Evolutionary conservation across 371 early-diverging fungal genomes (phyloP), one percentile per base, ranked within the genome.

Genomic region (Rhizopus stolonifer): DNA sequence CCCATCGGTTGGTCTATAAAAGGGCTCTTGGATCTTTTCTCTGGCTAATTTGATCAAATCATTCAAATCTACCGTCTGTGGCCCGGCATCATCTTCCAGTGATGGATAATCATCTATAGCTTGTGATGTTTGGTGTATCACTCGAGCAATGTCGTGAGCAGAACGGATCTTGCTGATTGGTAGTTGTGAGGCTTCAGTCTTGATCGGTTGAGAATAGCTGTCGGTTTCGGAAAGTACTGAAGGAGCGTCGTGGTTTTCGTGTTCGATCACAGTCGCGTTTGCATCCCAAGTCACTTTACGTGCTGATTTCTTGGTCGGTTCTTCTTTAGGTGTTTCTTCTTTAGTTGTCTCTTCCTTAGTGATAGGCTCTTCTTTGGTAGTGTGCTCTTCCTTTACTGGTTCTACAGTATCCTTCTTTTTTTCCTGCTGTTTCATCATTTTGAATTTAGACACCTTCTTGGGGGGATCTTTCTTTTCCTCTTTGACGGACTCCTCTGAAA

Each of bases 231-330:
- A 52, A 1, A 54, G 57, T 2, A 50, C 59, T 0, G 65, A 56
- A 3, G 74, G 74, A 14, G 74, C 68, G n/a, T 54, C 48, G 8
- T 29, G 21, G 1, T 54, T 49, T 46, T 67, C 70, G 21, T 74
- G 74, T 49, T 74, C 74, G 23, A 57, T 63, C 8, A 74, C 74
- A 6, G 59, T 57, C 7, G 65, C 58, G 9, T 59, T 58, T 17
- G 54, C 29, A 18, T 61, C 69, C 65, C 65, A 74, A 10, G 64
- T 68, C 14, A 74, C 74, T 19, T 58, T 56, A 1, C 61, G 55
- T 3, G 10, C 14, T 6, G 46, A 33, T 9, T 15, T n/a, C n/a
- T n/a, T n/a, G n/a, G n/a, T n/a, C n/a, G n/a, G n/a, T n/a, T n/a
- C n/a, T n/a, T n/a, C n/a, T n/a, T n/a, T n/a, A n/a, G n/a, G n/a